Conservation (phyloP, 106 monocot species). For the Allium fistulosum region DNA sequence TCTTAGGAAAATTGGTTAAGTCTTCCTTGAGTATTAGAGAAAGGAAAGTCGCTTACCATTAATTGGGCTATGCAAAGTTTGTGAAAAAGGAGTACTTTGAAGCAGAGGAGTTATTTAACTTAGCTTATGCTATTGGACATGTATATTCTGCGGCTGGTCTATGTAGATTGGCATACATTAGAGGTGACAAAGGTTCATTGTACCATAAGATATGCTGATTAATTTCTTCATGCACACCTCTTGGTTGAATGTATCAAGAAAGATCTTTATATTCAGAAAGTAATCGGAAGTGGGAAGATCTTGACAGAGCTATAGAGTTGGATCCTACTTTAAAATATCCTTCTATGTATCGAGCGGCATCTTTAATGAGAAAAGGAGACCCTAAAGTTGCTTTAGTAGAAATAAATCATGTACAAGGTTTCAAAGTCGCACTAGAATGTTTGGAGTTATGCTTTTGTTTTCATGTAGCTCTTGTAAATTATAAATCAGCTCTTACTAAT, state of each 20-base stretch:
- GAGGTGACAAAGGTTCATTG: constrained; percentile 36
- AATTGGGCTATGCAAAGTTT: constrained; percentile 74
- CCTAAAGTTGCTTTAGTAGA: constrained; percentile 67
- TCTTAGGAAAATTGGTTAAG: constrained; percentile 71
- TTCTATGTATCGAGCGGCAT: constrained; percentile 93
- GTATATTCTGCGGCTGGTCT: constrained; percentile 66
- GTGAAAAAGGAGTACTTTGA: constrained; percentile 78
- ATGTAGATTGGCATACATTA: constrained; percentile 54
- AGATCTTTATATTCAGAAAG: constrained; percentile 74
- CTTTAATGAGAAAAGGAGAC: constrained; percentile 71
- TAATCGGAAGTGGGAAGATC: constrained; percentile 60
- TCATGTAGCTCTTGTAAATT: constrained; percentile 77
- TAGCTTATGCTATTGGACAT: constrained; percentile 59
- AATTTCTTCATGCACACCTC: constrained; percentile 52
- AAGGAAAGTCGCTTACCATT: constrained; percentile 81
- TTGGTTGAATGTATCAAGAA: constrained; percentile 97
- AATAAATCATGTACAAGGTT: constrained; percentile 79
- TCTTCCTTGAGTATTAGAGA: constrained; percentile 36
- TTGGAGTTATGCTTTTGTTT: constrained; percentile 90
- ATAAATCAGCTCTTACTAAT: constrained; percentile 66
- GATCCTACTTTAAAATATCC: constrained; percentile 90
- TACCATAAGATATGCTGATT: constrained; percentile 67
- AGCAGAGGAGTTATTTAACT: constrained; percentile 52
- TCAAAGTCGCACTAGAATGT: constrained; percentile 82
- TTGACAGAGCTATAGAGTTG: constrained; percentile 73